Evolutionary conservation across 2,329 filamentous ascomycete species (phyloP), one percentile per base, ranked within the genome.

Genomic region (Trichoderma koningiopsis): DNA sequence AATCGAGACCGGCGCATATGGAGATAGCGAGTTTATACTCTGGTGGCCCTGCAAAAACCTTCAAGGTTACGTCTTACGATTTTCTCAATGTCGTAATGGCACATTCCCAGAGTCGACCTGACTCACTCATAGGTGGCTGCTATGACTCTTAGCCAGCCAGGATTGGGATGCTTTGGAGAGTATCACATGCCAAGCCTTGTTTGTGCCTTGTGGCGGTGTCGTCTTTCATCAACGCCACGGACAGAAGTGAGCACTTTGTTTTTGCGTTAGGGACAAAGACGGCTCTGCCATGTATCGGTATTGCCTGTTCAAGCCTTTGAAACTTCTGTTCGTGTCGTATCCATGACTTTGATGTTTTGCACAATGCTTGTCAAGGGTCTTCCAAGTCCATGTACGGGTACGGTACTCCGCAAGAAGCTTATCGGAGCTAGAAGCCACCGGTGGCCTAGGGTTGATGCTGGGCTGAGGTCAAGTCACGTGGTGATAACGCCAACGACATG

Each of bases 401-500:
- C 27, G 27, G 33, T 35, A 14, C 33, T 35, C 13, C 33, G 33
- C 33, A 35, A 14, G 33, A 35, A 4, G 11, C 27, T 16, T 29
- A 55, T 55, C 52, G 22, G 22, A 14, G 29, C 52, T 49, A n/a
- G 47, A 49, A 49, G 22, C 8, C n/a, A 19, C 22, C 7, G 6
- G 13, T 19, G 22, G 14, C 13, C 13, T 31, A 33, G 11, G 52
- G 52, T 43, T 43, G 62, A 33, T n/a, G 19, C 40, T 43, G 22
- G 35, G 31, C 56, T 49, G 62, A 65, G 29, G 62, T 65, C 10
- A 31, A 56, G 62, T 65, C 62, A 65, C 62, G 62, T 65, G 62
- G 6, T 33, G 52, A 65, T 56, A 65, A 13, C 19, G 3, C 35
- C 24, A 33, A 43, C 33, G 24, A 43, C 35, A 40, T n/a, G 33